These are phyloP conservation scores for Candida ipomoeae DNA, from an alignment of 805 yeast species.

Conservation along the genomic window DNA sequence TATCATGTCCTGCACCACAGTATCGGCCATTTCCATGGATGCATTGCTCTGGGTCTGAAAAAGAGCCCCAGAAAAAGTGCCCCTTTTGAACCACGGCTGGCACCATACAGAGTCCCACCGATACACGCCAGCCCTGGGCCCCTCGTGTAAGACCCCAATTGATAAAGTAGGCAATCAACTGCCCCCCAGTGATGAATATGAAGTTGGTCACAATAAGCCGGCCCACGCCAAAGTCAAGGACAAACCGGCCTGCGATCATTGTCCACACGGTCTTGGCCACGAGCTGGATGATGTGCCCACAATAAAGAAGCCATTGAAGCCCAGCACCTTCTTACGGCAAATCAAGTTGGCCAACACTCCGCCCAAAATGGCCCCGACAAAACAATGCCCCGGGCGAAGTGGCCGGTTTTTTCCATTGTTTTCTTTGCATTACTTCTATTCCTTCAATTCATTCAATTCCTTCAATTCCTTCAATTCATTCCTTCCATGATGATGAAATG, in stretches of 20 bases:
- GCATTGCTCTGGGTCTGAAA: constrained; percentile 70
- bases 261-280: constrained; percentile 80
- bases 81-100: constrained; percentile 79
- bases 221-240: constrained; percentile 97
- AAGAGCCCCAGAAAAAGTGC: constrained; percentile 72
- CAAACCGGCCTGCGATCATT: constrained; percentile 86
- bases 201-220: constrained; percentile 85
- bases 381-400: constrained; percentile 91
- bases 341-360: constrained; percentile 77
- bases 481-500: no score
- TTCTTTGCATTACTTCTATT: no score
- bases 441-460: no score
- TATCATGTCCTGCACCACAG: constrained; percentile 64
- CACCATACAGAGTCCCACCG: constrained; percentile 85
- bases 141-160: constrained; percentile 81
- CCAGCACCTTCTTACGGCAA: constrained; percentile 83
- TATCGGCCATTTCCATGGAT: constrained; percentile 57
- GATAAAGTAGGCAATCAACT: constrained; percentile 86
- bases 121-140: constrained; percentile 85
- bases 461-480: no score
- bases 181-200: constrained; percentile 91
- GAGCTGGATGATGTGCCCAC: constrained; percentile 85
- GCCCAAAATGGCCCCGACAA: constrained; percentile 69
- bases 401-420: no score
- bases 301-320: constrained; percentile 76